Conservation (phyloP, 805 yeast species). For the Barnettozyma wickerhamii region DNA sequence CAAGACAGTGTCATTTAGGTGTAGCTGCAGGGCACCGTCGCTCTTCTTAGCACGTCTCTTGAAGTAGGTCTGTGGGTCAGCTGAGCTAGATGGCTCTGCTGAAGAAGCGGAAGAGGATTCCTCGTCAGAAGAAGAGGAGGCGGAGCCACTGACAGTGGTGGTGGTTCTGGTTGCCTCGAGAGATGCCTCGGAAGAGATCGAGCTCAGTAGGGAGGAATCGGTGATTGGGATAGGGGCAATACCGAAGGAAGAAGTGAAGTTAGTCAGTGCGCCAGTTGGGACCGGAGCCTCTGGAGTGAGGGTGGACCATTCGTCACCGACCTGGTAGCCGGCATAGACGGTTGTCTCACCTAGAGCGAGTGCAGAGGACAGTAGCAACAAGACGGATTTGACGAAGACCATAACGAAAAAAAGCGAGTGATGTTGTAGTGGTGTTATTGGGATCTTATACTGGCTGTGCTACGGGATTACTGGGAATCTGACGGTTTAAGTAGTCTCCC, state of each 20-base stretch:
- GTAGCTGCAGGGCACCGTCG: conserved; percentile 4
- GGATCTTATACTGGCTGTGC: too few relatives aligned
- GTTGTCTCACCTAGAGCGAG: background rate
- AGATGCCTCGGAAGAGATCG: conserved; percentile 28
- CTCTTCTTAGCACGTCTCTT: conserved; percentile 2
- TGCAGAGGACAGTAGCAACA: background rate
- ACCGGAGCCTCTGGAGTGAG: conserved; percentile 33
- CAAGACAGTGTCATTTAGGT: conserved; percentile 4
- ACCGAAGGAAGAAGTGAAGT: conserved; percentile 45
- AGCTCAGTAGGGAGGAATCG: conserved; percentile 16
- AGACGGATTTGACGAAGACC: background rate
- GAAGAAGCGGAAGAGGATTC: conserved; percentile 2
- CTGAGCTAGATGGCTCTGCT: conserved; percentile 1
- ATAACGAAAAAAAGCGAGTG: background rate
- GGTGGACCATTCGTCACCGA: conserved; percentile 10
- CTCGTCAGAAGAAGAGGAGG: background rate
- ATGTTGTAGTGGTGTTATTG: background rate
- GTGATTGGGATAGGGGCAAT: conserved; percentile 25
- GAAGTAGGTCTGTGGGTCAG: conserved; percentile 1
- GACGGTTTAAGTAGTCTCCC: background rate
- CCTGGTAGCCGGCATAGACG: background rate
- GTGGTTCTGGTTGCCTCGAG: conserved; percentile 23
- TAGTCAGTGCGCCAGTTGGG: conserved; percentile 32
- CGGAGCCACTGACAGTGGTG: conserved; percentile 9
- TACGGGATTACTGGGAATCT: background rate